Percentiles rank a stretch among this genome's conserved stretches.
Evolutionary conservation across 2,329 filamentous ascomycete genomes (phyloP).

Genomic region (Fusarium sp.): DNA sequence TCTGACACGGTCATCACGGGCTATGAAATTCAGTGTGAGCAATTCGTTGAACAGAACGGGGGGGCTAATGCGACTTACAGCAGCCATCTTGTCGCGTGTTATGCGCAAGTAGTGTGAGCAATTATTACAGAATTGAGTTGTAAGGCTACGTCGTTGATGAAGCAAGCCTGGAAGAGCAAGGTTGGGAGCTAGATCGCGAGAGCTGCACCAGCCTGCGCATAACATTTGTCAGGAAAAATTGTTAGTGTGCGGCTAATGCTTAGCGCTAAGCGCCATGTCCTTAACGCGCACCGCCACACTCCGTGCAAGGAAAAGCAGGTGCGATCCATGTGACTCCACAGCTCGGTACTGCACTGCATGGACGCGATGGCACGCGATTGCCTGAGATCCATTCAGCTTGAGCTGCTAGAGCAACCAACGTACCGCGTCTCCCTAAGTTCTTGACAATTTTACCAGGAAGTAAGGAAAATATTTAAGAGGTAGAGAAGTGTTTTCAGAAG

Average conservation of each 20-base stretch:
- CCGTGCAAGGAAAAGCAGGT: neutral
- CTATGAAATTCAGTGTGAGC: slow-evolving; percentile 53
- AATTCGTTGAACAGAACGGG: slow-evolving; percentile 7
- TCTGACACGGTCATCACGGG: slow-evolving; percentile 85
- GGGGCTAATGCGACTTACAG: slow-evolving; percentile 58
- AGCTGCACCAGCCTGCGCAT: slow-evolving; percentile 32
- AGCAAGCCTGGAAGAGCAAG: slow-evolving; percentile 21
- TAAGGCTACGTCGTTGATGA: slow-evolving; percentile 20
- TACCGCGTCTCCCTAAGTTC: too few species aligned
- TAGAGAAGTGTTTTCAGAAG: too few species aligned
- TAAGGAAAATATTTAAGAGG: too few species aligned
- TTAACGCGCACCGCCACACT: slow-evolving; percentile 32
- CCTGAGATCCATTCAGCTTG: neutral
- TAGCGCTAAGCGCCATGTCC: slow-evolving; percentile 29
- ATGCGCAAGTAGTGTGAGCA: slow-evolving; percentile 30
- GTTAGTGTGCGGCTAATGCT: slow-evolving; percentile 37
- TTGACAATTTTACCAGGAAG: too few species aligned
- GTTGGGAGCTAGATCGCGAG: slow-evolving; percentile 36
- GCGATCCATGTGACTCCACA: neutral
- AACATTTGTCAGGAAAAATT: slow-evolving; percentile 17
- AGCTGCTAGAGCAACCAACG: slow-evolving; percentile 3
- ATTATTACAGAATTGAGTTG: slow-evolving; percentile 24
- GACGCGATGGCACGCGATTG: neutral
- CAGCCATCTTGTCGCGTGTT: slow-evolving; percentile 60
- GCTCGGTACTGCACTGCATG: neutral